phyloP scores from a whole-genome alignment of 2,329 filamentous ascomycete genomes.

The Alternaria gansuensis region DNA sequence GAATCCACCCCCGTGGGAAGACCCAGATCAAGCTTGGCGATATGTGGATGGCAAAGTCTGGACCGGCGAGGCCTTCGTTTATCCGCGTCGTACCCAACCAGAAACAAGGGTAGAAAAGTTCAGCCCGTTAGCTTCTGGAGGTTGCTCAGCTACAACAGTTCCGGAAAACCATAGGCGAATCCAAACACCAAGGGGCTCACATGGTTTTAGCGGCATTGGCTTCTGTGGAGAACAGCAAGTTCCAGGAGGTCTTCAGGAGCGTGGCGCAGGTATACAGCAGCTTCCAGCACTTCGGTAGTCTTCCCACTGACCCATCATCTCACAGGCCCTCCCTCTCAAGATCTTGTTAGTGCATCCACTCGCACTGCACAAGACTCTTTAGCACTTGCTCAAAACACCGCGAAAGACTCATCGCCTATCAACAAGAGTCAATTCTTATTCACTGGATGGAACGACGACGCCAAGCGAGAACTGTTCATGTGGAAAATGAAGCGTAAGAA shows the following conservation, averaged over 20 bases:
- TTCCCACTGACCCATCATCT: background rate
- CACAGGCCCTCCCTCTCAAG: background rate
- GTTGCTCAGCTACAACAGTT: background rate
- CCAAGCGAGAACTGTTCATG: slow-evolving; percentile 9
- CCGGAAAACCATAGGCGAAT: background rate
- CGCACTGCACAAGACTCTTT: background rate
- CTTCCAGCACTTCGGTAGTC: background rate
- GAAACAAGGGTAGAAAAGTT: background rate
- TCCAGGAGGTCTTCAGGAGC: background rate
- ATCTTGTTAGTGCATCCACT: background rate
- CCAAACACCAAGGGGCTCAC: background rate
- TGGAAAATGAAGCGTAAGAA: slow-evolving; percentile 14
- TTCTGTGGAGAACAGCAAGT: background rate
- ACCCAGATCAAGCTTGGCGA: slow-evolving; percentile 4
- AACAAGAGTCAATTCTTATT: slow-evolving; percentile 7
- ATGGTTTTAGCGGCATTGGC: background rate
- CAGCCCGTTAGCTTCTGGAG: background rate
- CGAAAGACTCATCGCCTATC: background rate
- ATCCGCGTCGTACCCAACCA: background rate
- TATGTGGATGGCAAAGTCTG: slow-evolving; percentile 5
- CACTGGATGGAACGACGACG: slow-evolving; percentile 13
- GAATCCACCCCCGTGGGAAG: background rate
- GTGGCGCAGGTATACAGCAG: background rate
- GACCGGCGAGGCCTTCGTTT: slow-evolving; percentile 8
- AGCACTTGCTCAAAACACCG: background rate